These are phyloP conservation scores for Podochytrium sp. DNA, from an alignment of 192 early-diverging fungal genomes.

Conservation along the genomic window DNA sequence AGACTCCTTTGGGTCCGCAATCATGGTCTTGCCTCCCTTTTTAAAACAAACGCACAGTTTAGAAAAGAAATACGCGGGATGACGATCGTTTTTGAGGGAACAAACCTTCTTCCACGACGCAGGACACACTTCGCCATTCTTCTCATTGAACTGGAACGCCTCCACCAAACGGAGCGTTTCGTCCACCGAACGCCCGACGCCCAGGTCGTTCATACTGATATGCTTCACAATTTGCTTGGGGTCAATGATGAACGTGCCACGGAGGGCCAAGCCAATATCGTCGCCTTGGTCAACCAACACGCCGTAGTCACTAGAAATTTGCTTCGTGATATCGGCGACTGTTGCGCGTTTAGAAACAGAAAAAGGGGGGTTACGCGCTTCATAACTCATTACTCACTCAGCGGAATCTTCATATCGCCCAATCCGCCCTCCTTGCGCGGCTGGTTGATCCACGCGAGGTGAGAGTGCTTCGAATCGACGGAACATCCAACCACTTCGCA, in stretches of 20 bases:
- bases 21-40: constrained; percentile 56
- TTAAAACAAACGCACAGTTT: not conserved
- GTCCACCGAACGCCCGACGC: constrained; percentile 65
- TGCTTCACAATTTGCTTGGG: constrained; percentile 50
- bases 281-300: constrained; percentile 44
- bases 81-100: too few relatives aligned
- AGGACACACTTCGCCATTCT: constrained; percentile 67
- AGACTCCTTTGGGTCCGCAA: constrained; percentile 43
- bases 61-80: not conserved
- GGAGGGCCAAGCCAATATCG: constrained; percentile 43
- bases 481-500: constrained; percentile 58
- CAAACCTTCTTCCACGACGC: constrained; percentile 52
- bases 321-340: constrained; percentile 60
- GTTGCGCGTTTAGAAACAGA: not conserved
- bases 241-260: constrained; percentile 64
- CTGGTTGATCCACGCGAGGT: constrained; percentile 88
- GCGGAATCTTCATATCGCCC: constrained; percentile 64
- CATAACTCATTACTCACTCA: constrained; percentile 31
- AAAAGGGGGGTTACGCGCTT: not conserved
- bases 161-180: constrained; percentile 67
- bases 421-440: constrained; percentile 88
- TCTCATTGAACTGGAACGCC: constrained; percentile 63
- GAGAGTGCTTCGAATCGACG: constrained; percentile 72
- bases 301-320: constrained; percentile 58
- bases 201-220: constrained; percentile 63